A percentile compares a stretch with the other conserved stretches of the same genome.
Evolutionary conservation across 169 alveolate species (phyloP).

Genomic region (Theileria sp.): DNA sequence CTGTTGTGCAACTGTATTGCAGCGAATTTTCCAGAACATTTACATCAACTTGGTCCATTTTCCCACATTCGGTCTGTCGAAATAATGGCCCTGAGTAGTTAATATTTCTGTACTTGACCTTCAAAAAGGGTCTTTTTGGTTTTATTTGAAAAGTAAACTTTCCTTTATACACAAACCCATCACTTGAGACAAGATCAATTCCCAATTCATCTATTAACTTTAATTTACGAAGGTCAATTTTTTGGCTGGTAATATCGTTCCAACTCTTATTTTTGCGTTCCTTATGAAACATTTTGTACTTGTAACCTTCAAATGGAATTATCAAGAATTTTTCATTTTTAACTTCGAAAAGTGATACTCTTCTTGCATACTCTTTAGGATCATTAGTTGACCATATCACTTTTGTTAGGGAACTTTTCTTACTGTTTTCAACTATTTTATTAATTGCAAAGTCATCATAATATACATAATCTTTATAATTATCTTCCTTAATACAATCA

Average conservation of each 20-base stretch:
- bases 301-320: background rate
- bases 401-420: background rate
- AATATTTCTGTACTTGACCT: background rate
- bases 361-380: background rate
- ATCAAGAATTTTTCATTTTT: background rate
- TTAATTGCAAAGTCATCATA: background rate
- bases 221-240: background rate
- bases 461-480: background rate
- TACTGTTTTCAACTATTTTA: background rate
- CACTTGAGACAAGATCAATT: background rate
- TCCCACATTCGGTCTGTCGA: background rate
- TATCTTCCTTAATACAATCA: background rate
- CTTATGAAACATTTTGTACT: background rate
- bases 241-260: background rate
- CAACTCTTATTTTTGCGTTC: background rate
- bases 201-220: background rate
- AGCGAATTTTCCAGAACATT: background rate
- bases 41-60: background rate
- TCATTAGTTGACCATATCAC: background rate
- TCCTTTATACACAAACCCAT: background rate
- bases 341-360: background rate
- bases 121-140: background rate
- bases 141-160: background rate
- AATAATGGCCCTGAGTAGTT: background rate
- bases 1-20: background rate